Percentiles rank a stretch among this genome's conserved stretches.
Evolutionary conservation across 805 yeast genomes (phyloP).

Genomic region (Metschnikowia gelsemii): DNA sequence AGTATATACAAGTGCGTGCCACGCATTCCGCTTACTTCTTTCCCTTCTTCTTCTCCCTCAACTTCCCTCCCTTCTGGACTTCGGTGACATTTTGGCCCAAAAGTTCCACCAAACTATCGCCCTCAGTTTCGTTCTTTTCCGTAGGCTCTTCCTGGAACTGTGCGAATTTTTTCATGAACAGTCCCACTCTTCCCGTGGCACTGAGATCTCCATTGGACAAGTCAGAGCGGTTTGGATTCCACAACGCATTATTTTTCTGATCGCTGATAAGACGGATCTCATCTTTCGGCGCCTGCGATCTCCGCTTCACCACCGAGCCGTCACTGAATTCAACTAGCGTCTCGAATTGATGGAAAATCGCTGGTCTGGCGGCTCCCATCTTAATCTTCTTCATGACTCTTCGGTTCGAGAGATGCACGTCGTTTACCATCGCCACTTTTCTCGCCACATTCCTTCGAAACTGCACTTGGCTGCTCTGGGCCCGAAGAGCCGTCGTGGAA

Average conservation of each 20-base stretch:
- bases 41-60: conserved; percentile 44
- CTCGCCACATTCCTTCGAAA: conserved; percentile 14
- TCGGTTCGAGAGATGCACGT: conserved; percentile 43
- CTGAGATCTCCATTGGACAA: conserved; percentile 72
- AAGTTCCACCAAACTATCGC: conserved; percentile 56
- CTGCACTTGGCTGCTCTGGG: conserved; percentile 10
- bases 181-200: conserved; percentile 77
- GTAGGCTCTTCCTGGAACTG: conserved; percentile 33
- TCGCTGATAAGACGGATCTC: conserved; percentile 85
- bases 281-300: conserved; percentile 83
- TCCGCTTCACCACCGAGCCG: conserved; percentile 83
- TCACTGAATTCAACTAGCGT: conserved; percentile 88
- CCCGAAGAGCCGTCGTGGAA: not conserved
- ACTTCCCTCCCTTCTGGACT: conserved; percentile 56
- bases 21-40: conserved; percentile 23
- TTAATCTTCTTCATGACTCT: conserved; percentile 69
- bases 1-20: conserved; percentile 9
- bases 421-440: conserved; percentile 31
- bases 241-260: conserved; percentile 79
- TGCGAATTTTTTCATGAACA: conserved; percentile 67
- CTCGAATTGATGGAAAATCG: conserved; percentile 87
- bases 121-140: conserved; percentile 30
- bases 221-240: conserved; percentile 88
- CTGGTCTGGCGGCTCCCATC: conserved; percentile 88
- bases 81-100: conserved; percentile 57